Percentiles rank a stretch among this genome's conserved stretches.
phyloP scores from a whole-genome alignment of 1,139 yeast genomes.

The Protomyces lactucae-debilis region DNA sequence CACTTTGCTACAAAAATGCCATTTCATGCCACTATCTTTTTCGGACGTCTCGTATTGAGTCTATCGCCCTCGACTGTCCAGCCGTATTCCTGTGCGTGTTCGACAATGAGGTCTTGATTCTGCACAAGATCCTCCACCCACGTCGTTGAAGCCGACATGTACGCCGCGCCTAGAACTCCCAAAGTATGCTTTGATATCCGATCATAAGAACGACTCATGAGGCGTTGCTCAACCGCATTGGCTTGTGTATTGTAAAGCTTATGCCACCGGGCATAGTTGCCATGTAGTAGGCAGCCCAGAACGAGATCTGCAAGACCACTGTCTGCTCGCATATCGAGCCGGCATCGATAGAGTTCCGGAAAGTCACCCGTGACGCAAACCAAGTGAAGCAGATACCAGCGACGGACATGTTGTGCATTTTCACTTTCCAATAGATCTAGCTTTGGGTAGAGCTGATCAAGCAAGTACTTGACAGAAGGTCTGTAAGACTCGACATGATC shows the following conservation, averaged over 20 bases:
- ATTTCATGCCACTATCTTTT: neutral
- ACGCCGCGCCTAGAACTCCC: neutral
- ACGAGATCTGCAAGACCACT: neutral
- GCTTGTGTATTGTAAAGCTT: neutral
- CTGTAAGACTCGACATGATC: constrained; percentile 34
- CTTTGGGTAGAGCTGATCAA: constrained; percentile 30
- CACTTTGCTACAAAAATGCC: neutral
- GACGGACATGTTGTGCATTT: neutral
- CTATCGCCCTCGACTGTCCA: neutral
- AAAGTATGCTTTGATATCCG: neutral
- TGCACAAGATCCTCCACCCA: neutral
- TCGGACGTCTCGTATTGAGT: neutral
- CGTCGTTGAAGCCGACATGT: neutral
- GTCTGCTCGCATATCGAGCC: neutral
- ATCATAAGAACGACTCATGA: neutral
- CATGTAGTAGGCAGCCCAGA: neutral
- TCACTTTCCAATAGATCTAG: neutral
- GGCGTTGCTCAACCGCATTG: neutral
- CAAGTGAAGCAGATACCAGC: constrained; percentile 4
- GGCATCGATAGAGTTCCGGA: constrained; percentile 1
- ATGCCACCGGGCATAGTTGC: neutral
- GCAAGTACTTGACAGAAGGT: constrained; percentile 32
- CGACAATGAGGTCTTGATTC: neutral
- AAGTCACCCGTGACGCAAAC: constrained; percentile 5
- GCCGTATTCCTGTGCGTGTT: neutral